These are phyloP conservation scores for Hirschioporus abietinus DNA, from an alignment of 768 basidiomycete species.

Conservation along the genomic window DNA sequence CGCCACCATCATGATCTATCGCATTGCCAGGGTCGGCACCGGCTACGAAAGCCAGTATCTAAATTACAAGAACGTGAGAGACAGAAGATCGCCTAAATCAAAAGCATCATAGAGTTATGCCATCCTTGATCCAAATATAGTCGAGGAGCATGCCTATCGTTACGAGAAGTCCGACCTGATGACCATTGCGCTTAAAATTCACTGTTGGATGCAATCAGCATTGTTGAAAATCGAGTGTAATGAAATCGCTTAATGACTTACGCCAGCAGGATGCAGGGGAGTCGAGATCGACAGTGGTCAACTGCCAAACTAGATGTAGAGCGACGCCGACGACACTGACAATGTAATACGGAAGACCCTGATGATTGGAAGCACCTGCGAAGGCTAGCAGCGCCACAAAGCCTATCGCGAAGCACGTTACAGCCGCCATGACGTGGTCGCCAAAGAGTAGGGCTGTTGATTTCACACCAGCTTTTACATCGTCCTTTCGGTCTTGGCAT, in stretches of 20 bases:
- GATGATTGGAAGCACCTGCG: constrained; percentile 47
- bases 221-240: neutral
- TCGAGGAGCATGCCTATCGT: constrained; percentile 6
- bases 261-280: constrained; percentile 6
- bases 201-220: neutral
- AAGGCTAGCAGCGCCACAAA: constrained; percentile 50
- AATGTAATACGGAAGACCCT: constrained; percentile 34
- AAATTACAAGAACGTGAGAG: neutral
- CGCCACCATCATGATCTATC: too few relatives aligned
- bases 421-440: constrained; percentile 48
- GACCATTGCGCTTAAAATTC: constrained; percentile 9
- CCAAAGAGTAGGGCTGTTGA: constrained; percentile 76
- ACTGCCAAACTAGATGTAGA: constrained; percentile 34
- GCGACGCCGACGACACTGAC: constrained; percentile 33
- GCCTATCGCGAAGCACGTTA: constrained; percentile 42
- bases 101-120: neutral
- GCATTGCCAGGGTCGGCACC: neutral
- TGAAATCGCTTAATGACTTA: neutral
- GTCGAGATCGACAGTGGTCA: constrained; percentile 18
- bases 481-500: constrained; percentile 74
- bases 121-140: neutral
- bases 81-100: neutral
- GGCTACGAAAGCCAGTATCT: neutral
- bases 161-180: constrained; percentile 7
- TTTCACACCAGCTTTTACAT: constrained; percentile 64